Percentiles rank a stretch among this genome's conserved stretches.
Evolutionary conservation across 192 early-diverging fungal genomes (phyloP).

Genomic region (Jimgerdemannia flammicorona): DNA sequence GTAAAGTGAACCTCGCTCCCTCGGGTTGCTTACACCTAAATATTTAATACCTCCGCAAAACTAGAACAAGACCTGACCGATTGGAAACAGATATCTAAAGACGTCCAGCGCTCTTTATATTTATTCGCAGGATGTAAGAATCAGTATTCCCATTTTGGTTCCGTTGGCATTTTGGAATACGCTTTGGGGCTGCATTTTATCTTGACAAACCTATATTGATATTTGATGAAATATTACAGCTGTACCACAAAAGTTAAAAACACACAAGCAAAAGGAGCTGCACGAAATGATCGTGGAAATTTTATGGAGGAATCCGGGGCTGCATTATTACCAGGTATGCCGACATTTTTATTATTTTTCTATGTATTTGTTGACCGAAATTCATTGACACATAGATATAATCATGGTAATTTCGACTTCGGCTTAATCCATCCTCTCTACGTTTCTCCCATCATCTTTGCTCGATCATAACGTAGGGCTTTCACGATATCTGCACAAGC

Average conservation of each 20-base stretch:
- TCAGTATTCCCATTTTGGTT: neutral
- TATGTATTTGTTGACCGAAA: neutral
- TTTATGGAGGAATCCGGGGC: slow-evolving; percentile 51
- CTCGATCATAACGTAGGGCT: slow-evolving; percentile 15
- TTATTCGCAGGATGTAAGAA: slow-evolving; percentile 33
- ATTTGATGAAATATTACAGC: slow-evolving; percentile 12
- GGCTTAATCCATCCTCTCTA: neutral
- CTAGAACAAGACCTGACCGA: slow-evolving; percentile 32
- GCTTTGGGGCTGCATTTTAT: too few species aligned
- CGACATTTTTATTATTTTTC: neutral
- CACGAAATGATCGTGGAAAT: slow-evolving; percentile 40
- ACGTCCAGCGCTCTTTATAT: slow-evolving; percentile 34
- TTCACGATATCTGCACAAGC: slow-evolving; percentile 40
- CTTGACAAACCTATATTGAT: too few species aligned
- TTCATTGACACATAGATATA: slow-evolving; percentile 14
- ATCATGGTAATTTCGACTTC: slow-evolving; percentile 12
- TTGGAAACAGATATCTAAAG: slow-evolving; percentile 30
- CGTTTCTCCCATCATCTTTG: neutral
- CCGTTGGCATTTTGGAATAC: too few species aligned
- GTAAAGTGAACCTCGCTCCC: neutral
- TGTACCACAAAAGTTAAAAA: slow-evolving; percentile 27
- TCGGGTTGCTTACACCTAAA: too few species aligned
- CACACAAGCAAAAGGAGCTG: slow-evolving; percentile 46
- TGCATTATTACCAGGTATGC: slow-evolving; percentile 64
- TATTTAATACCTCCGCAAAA: too few species aligned